These are phyloP conservation scores for Orbilia javanica DNA, from an alignment of 2,329 filamentous ascomycete genomes.

Conservation along the genomic window DNA sequence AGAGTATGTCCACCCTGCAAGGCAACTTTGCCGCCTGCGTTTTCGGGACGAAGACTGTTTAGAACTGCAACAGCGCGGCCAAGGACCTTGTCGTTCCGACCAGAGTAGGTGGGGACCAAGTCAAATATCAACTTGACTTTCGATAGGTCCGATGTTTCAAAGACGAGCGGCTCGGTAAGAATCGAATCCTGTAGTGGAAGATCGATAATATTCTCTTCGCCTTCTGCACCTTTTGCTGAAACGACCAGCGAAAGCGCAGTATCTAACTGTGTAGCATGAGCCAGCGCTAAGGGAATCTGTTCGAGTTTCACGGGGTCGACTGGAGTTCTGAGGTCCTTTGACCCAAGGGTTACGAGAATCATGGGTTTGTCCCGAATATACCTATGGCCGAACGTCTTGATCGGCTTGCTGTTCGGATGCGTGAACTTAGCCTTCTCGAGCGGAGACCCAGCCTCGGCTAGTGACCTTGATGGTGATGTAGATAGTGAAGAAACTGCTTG, in stretches of 20 bases:
- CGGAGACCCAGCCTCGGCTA: slow-evolving; percentile 63
- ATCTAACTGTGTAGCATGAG: slow-evolving; percentile 92
- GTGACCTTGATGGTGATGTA: slow-evolving; percentile 48
- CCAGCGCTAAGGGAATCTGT: slow-evolving; percentile 85
- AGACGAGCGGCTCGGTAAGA: slow-evolving; percentile 91
- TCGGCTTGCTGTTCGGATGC: slow-evolving; percentile 75
- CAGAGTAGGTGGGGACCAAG: slow-evolving; percentile 93
- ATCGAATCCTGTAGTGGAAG: slow-evolving; percentile 94
- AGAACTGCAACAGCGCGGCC: slow-evolving; percentile 90
- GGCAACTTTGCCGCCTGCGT: slow-evolving; percentile 89
- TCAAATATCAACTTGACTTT: slow-evolving; percentile 94
- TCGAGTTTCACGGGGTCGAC: slow-evolving; percentile 86
- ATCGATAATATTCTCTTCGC: slow-evolving; percentile 90
- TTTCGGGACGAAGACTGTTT: slow-evolving; percentile 82
- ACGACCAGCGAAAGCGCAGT: slow-evolving; percentile 93
- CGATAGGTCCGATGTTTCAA: slow-evolving; percentile 80
- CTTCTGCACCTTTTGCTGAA: slow-evolving; percentile 83
- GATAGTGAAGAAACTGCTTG: slow-evolving; percentile 39
- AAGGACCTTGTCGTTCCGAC: slow-evolving; percentile 81
- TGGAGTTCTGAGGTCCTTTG: slow-evolving; percentile 90
- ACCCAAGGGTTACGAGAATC: slow-evolving; percentile 90
- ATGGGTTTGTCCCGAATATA: slow-evolving; percentile 87
- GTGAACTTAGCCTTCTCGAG: slow-evolving; percentile 65
- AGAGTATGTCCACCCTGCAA: slow-evolving; percentile 92
- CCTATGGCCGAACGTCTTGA: slow-evolving; percentile 95